phyloP scores from a whole-genome alignment of 148 eudicot species.

The Hydrangea macrophylla region DNA sequence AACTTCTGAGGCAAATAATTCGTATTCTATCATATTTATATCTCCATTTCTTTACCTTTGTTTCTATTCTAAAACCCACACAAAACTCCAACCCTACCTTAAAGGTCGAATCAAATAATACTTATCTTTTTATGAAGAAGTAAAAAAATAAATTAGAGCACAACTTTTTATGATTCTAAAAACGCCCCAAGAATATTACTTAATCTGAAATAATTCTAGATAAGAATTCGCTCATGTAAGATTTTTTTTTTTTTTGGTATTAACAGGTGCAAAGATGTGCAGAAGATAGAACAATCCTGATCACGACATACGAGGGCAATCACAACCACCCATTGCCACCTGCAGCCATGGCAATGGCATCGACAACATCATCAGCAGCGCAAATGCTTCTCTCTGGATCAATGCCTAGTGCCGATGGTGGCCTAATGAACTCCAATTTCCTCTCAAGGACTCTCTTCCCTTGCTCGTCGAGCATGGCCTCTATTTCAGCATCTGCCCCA shows the following conservation, averaged over 20 bases:
- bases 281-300: conserved; percentile 51
- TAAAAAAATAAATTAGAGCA: too few relatives aligned
- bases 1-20: too few relatives aligned
- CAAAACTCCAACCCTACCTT: too few relatives aligned
- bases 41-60: too few relatives aligned
- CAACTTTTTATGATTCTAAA: too few relatives aligned
- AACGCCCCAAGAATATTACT: too few relatives aligned
- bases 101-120: too few relatives aligned
- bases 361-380: conserved; percentile 60
- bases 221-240: background rate
- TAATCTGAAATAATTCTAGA: too few relatives aligned
- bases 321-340: conserved; percentile 74
- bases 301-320: conserved; percentile 64
- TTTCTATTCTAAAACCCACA: too few relatives aligned
- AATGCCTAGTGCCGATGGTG: conserved; percentile 53
- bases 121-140: too few relatives aligned
- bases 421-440: conserved; percentile 40
- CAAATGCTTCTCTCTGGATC: conserved; percentile 65
- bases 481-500: conserved; percentile 58
- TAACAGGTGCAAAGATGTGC: conserved; percentile 71
- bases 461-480: conserved; percentile 48
- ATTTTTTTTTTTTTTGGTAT: background rate
- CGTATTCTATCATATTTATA: too few relatives aligned
- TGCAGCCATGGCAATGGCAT: conserved; percentile 65
- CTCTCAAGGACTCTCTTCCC: conserved; percentile 44